A percentile compares a stretch with the other conserved stretches of the same genome.
Evolutionary conservation across 805 yeast species (phyloP).

Genomic region (Spathaspora arborariae): DNA sequence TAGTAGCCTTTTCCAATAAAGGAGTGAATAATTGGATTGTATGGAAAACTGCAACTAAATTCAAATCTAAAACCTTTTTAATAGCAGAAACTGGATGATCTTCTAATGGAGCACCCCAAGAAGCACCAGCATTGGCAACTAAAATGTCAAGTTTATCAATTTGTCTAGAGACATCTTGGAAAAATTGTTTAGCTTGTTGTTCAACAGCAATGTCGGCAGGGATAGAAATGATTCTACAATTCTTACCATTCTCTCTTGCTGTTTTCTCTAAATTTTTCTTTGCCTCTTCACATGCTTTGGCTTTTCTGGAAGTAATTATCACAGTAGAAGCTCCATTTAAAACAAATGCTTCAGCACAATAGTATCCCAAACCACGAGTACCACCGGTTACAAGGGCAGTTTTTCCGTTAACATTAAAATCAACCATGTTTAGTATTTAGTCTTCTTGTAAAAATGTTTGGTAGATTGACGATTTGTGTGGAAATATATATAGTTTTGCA

Average conservation of each 20-base stretch:
- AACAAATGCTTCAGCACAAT: constrained; percentile 63
- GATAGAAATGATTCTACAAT: constrained; percentile 35
- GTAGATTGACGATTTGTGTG: no score
- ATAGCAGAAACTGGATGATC: constrained; percentile 59
- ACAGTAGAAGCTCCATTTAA: constrained; percentile 59
- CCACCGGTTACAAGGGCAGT: constrained; percentile 71
- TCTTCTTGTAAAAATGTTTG: background rate
- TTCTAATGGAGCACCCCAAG: constrained; percentile 68
- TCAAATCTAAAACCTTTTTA: constrained; percentile 59
- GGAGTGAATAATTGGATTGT: constrained; percentile 64
- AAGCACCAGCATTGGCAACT: constrained; percentile 75
- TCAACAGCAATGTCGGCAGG: constrained; percentile 56
- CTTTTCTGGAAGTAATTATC: constrained; percentile 62
- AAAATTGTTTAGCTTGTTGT: constrained; percentile 45
- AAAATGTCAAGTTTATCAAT: constrained; percentile 55
- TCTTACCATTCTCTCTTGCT: constrained; percentile 31
- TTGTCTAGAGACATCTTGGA: constrained; percentile 32
- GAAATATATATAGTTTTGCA: background rate
- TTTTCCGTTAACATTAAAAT: constrained; percentile 53
- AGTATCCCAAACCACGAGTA: constrained; percentile 68
- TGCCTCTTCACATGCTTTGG: constrained; percentile 58
- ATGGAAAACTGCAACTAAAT: constrained; percentile 64
- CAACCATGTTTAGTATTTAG: constrained; percentile 42
- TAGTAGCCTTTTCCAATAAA: constrained; percentile 49
- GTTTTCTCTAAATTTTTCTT: constrained; percentile 35